Percentiles rank a stretch among this genome's conserved stretches.
These are phyloP conservation scores for Yamadazyma laniorum DNA, from an alignment of 805 yeast genomes.

Conservation along the genomic window DNA sequence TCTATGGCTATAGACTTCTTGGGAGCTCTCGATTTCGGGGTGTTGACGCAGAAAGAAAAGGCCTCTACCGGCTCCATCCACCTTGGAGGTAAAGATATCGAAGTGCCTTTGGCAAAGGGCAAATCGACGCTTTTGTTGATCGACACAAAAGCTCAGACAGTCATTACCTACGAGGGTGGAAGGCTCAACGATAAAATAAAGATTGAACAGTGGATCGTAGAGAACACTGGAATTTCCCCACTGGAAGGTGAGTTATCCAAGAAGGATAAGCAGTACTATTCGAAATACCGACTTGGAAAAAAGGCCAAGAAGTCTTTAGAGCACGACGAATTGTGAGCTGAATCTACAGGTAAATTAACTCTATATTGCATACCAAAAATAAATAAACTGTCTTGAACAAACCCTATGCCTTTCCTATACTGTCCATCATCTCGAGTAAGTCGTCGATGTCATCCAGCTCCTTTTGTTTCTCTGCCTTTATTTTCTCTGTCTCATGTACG, in stretches of 20 bases:
- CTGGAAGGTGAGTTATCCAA: constrained; percentile 38
- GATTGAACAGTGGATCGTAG: constrained; percentile 33
- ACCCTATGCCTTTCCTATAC: constrained; percentile 18
- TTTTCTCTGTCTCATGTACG: constrained; percentile 11
- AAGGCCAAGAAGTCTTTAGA: constrained; percentile 12
- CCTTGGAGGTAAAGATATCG: constrained; percentile 19
- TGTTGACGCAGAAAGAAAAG: constrained; percentile 27
- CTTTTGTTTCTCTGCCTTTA: constrained; percentile 13
- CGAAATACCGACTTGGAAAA: constrained; percentile 31
- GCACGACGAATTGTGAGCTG: constrained; percentile 27
- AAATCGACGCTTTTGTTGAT: constrained; percentile 25
- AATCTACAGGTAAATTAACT: no score
- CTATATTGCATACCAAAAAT: no score
- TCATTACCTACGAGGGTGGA: constrained; percentile 10
- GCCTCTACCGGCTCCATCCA: constrained; percentile 16
- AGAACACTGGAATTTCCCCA: constrained; percentile 25
- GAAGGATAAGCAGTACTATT: constrained; percentile 26
- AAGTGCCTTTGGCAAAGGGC: constrained; percentile 7
- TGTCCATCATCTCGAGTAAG: constrained; percentile 41
- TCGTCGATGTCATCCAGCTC: constrained; percentile 23
- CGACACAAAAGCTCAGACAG: constrained; percentile 6
- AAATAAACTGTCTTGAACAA: no score
- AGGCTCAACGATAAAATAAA: constrained; percentile 30
- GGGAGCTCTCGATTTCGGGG: constrained; percentile 48
- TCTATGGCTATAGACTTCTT: constrained; percentile 70